These are phyloP conservation scores for Coemansia guatemalensis DNA, from an alignment of 192 early-diverging fungal species.

Conservation along the genomic window DNA sequence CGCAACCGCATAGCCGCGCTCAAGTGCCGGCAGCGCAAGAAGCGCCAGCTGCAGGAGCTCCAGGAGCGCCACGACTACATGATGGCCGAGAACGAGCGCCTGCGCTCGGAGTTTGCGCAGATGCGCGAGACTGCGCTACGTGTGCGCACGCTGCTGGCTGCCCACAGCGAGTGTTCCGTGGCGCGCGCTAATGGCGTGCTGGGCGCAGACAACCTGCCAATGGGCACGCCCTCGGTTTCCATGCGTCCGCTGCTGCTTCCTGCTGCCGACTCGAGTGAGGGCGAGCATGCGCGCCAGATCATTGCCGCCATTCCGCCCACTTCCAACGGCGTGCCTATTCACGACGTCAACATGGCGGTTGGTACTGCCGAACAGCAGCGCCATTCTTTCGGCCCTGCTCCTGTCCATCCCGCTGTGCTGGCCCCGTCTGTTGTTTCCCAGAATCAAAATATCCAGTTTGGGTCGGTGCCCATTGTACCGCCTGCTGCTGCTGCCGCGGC, in stretches of 20 bases:
- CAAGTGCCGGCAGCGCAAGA: conserved; percentile 92
- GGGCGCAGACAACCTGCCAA: conserved; percentile 49
- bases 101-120: conserved; percentile 32
- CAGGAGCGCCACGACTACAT: conserved; percentile 57
- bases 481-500: too few species aligned
- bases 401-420: background rate
- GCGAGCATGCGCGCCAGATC: conserved; percentile 35
- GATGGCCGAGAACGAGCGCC: conserved; percentile 40
- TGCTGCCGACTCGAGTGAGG: conserved; percentile 8
- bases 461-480: too few species aligned
- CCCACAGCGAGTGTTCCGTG: conserved; percentile 76
- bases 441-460: too few species aligned
- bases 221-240: conserved; percentile 20
- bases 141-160: conserved; percentile 71
- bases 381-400: background rate
- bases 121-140: conserved; percentile 75
- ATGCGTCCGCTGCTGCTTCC: conserved; percentile 22
- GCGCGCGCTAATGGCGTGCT: conserved; percentile 67
- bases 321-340: conserved; percentile 31
- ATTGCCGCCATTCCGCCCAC: conserved; percentile 44
- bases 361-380: background rate
- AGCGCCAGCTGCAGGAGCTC: conserved; percentile 82
- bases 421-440: background rate
- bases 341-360: conserved; percentile 16
- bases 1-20: conserved; percentile 86